Conservation (phyloP, 257 asterid genomes). For the Fraxinus pennsylvanica region DNA sequence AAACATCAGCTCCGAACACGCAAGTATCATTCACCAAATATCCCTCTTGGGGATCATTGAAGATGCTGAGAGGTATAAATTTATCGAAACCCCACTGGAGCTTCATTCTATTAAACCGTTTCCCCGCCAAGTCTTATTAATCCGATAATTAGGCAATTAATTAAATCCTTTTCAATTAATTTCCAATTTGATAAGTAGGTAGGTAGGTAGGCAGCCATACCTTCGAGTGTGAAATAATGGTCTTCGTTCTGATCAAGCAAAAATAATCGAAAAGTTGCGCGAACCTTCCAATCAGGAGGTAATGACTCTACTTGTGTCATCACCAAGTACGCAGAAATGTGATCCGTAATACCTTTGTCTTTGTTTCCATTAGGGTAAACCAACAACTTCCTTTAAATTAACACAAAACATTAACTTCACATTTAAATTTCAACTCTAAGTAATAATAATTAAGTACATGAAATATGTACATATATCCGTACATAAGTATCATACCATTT, state of each 20-base stretch:
- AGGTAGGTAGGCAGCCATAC: slow-evolving; percentile 20
- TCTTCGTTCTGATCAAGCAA: slow-evolving; percentile 68
- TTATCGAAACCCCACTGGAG: slow-evolving; percentile 57
- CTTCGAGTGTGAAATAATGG: slow-evolving; percentile 51
- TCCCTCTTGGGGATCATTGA: slow-evolving; percentile 53
- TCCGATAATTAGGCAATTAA: background rate
- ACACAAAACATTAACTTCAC: background rate
- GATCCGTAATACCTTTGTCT: slow-evolving; percentile 47
- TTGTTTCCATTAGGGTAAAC: slow-evolving; percentile 76
- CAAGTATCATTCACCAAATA: slow-evolving; percentile 54
- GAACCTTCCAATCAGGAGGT: slow-evolving; percentile 55
- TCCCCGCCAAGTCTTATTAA: slow-evolving; percentile 37
- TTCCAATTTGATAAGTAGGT: background rate
- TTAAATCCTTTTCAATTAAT: background rate
- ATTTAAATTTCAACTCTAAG: background rate
- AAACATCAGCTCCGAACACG: slow-evolving; percentile 69
- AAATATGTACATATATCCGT: no score
- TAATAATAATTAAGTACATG: background rate
- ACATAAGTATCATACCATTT: slow-evolving; percentile 46
- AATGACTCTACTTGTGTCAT: slow-evolving; percentile 34
- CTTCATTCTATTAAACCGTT: slow-evolving; percentile 56
- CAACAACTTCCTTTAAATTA: slow-evolving; percentile 53
- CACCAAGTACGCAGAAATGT: slow-evolving; percentile 56
- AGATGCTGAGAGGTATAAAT: slow-evolving; percentile 46
- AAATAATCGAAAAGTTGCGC: slow-evolving; percentile 49